Percentiles rank a stretch among this genome's conserved stretches.
Evolutionary conservation across 163 green algal species (phyloP).

Genomic region (Chlorella variabilis): DNA sequence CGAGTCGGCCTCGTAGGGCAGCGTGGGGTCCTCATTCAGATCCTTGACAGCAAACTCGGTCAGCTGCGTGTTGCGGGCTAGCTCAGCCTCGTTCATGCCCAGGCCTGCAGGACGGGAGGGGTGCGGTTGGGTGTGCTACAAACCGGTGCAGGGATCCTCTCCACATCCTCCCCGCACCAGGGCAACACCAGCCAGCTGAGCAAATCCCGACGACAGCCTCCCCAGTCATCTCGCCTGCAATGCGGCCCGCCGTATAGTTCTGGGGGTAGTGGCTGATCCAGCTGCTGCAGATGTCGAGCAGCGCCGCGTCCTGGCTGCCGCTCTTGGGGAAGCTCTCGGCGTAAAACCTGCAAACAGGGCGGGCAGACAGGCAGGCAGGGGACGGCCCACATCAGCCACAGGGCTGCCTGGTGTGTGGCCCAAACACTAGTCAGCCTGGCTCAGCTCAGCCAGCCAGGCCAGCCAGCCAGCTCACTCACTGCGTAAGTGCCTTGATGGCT

Average conservation of each 20-base stretch:
- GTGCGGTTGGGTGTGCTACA: too few species aligned
- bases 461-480: too few species aligned
- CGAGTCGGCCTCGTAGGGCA: slow-evolving; percentile 58
- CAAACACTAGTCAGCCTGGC: too few species aligned
- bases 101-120: slow-evolving; percentile 63
- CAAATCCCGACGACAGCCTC: too few species aligned
- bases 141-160: too few species aligned
- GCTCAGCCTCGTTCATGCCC: slow-evolving; percentile 94
- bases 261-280: slow-evolving; percentile 96
- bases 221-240: slow-evolving; percentile 36
- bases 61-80: slow-evolving; percentile 78
- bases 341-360: slow-evolving; percentile 31
- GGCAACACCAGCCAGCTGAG: not conserved
- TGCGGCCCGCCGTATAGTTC: slow-evolving; percentile 72
- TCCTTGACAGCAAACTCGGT: slow-evolving; percentile 65
- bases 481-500: slow-evolving; percentile 90
- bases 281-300: slow-evolving; percentile 90
- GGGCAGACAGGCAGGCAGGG: not conserved
- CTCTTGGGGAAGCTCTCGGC: slow-evolving; percentile 35
- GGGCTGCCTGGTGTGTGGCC: not conserved
- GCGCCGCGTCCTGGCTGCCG: slow-evolving; percentile 31
- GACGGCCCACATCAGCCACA: not conserved
- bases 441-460: too few species aligned
- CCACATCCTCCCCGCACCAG: too few species aligned
- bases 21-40: slow-evolving; percentile 57